Conservation (phyloP, 768 basidiomycete species). For the Nidularia sp. region DNA sequence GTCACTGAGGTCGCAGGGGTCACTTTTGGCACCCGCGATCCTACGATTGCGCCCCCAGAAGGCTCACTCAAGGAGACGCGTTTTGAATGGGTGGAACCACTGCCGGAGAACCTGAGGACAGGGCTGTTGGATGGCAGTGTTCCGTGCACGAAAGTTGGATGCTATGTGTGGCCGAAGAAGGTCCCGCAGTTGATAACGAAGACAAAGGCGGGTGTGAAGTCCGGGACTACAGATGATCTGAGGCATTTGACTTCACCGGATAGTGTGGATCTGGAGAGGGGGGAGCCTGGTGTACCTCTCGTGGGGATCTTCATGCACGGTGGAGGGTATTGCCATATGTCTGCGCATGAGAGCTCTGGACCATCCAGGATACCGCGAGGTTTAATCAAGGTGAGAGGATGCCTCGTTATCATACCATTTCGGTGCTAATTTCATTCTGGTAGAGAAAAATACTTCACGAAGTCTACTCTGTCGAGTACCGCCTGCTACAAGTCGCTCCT, state of each 20-base stretch:
- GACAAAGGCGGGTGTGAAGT: slow-evolving; percentile 1
- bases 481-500: slow-evolving; percentile 46
- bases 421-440: too few relatives aligned
- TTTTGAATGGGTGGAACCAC: slow-evolving; percentile 45
- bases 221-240: not conserved
- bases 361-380: slow-evolving; percentile 47
- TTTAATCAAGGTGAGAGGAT: slow-evolving; percentile 30
- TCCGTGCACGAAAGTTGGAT: slow-evolving; percentile 38
- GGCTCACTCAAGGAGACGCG: slow-evolving; percentile 36
- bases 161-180: slow-evolving; percentile 43
- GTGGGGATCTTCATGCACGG: slow-evolving; percentile 52
- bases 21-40: slow-evolving; percentile 47
- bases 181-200: slow-evolving; percentile 9
- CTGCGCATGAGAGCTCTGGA: slow-evolving; percentile 42
- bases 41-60: slow-evolving; percentile 27
- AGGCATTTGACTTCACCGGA: slow-evolving; percentile 1
- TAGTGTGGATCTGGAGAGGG: slow-evolving; percentile 16
- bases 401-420: too few relatives aligned
- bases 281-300: slow-evolving; percentile 21
- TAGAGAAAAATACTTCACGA: slow-evolving; percentile 28
- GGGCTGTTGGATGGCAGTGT: slow-evolving; percentile 37
- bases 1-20: slow-evolving; percentile 55
- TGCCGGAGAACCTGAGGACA: slow-evolving; percentile 31
- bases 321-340: slow-evolving; percentile 56
- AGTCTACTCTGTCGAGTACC: slow-evolving; percentile 45